Evolutionary conservation across 2,329 filamentous ascomycete species (phyloP).

Genomic region (Trichoderma breve): DNA sequence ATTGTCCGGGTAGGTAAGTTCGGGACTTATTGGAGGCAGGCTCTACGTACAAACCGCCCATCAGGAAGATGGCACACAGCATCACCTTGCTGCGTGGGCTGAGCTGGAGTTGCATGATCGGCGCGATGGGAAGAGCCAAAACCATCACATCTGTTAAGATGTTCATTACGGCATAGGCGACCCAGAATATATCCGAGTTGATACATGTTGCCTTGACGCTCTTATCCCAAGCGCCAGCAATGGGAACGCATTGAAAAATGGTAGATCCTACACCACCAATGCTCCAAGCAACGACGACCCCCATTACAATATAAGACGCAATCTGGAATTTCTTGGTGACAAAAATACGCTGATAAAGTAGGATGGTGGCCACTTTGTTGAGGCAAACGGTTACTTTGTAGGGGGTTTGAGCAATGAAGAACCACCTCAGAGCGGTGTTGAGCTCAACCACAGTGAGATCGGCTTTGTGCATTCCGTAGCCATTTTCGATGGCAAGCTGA

Average conservation of each 20-base stretch:
- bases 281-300: slow-evolving; percentile 42
- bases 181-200: slow-evolving; percentile 43
- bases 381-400: slow-evolving; percentile 51
- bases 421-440: slow-evolving; percentile 34
- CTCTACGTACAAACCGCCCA: slow-evolving; percentile 37
- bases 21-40: background rate
- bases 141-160: slow-evolving; percentile 39
- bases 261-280: slow-evolving; percentile 42
- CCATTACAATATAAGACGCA: slow-evolving; percentile 38
- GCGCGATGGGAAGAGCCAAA: slow-evolving; percentile 36
- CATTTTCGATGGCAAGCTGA: slow-evolving; percentile 34
- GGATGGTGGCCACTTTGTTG: slow-evolving; percentile 49
- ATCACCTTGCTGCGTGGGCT: slow-evolving; percentile 34
- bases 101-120: slow-evolving; percentile 35
- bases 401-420: slow-evolving; percentile 47
- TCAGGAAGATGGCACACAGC: slow-evolving; percentile 37
- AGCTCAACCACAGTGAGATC: slow-evolving; percentile 33
- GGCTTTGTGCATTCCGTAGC: slow-evolving; percentile 40
- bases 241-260: slow-evolving; percentile 47
- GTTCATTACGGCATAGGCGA: slow-evolving; percentile 42
- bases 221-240: slow-evolving; percentile 43
- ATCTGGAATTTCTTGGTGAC: slow-evolving; percentile 41
- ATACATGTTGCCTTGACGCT: slow-evolving; percentile 41
- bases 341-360: slow-evolving; percentile 52
- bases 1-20: background rate